Percentiles rank a stretch among this genome's conserved stretches.
phyloP scores from a whole-genome alignment of 1,139 yeast species.

The Suhomyces anneliseae region DNA sequence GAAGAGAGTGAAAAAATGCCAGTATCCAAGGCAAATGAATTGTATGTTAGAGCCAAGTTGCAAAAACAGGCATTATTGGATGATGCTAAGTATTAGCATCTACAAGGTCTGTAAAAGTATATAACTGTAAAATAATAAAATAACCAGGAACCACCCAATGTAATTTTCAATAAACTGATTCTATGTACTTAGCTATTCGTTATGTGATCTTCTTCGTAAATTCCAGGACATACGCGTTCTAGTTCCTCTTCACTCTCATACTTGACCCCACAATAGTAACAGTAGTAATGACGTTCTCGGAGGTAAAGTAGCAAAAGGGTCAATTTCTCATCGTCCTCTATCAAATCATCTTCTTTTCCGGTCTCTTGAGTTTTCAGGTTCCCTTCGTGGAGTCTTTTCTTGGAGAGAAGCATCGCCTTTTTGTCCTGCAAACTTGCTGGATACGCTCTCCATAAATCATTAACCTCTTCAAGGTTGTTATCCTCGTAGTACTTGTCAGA shows the following conservation, averaged over 20 bases:
- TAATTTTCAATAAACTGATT: too few relatives aligned
- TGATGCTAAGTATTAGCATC: conserved; percentile 11
- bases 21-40: conserved; percentile 17
- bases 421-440: conserved; percentile 6
- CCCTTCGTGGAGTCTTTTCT: conserved; percentile 1
- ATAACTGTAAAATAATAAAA: background rate
- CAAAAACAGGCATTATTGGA: conserved; percentile 17
- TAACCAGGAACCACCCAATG: background rate
- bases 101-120: background rate
- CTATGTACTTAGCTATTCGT: too few relatives aligned
- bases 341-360: background rate
- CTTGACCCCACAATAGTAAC: conserved; percentile 49
- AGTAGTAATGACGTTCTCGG: conserved; percentile 38
- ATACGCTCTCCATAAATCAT: conserved; percentile 27
- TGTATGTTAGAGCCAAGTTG: conserved; percentile 18
- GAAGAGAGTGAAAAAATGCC: conserved; percentile 24
- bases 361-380: background rate
- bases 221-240: conserved; percentile 47
- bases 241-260: conserved; percentile 38
- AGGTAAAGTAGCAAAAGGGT: conserved; percentile 26
- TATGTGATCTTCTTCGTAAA: conserved; percentile 38
- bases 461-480: conserved; percentile 14
- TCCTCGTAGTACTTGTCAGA: conserved; percentile 15
- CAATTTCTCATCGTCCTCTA: conserved; percentile 8
- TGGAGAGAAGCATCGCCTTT: background rate